A percentile compares a stretch with the other conserved stretches of the same genome.
Evolutionary conservation across 177 flowering plant species (phyloP).

Genomic region (Vitis hybrid): DNA sequence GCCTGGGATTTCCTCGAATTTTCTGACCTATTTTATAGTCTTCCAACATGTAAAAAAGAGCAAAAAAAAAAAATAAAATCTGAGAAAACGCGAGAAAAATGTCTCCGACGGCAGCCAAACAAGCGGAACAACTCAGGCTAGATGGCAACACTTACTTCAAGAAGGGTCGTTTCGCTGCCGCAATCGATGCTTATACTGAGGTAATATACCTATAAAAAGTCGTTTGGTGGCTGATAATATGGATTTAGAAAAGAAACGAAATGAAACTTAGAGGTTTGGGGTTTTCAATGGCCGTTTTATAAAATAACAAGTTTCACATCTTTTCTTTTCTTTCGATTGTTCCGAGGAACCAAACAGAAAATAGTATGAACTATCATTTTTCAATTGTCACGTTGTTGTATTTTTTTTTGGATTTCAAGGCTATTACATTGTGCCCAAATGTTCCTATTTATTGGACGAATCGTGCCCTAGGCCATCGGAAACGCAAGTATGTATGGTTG

Average conservation of each 20-base stretch:
- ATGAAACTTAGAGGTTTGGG: background rate
- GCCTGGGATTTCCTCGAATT: background rate
- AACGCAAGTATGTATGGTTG: constrained; percentile 54
- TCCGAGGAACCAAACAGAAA: too few relatives aligned
- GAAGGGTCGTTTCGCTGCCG: constrained; percentile 71
- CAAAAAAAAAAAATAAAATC: background rate
- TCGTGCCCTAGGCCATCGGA: constrained; percentile 79
- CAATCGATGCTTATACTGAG: constrained; percentile 97
- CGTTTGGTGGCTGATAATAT: background rate
- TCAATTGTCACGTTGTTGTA: background rate
- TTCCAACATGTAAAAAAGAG: background rate
- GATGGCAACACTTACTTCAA: constrained; percentile 69
- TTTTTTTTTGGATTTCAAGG: constrained; percentile 34
- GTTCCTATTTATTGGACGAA: constrained; percentile 82
- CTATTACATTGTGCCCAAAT: constrained; percentile 75
- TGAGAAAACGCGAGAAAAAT: constrained; percentile 13
- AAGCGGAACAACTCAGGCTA: constrained; percentile 68
- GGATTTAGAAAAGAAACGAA: too few relatives aligned
- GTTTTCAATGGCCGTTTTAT: too few relatives aligned
- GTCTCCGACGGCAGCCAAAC: constrained; percentile 27
- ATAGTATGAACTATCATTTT: too few relatives aligned
- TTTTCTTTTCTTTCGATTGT: too few relatives aligned
- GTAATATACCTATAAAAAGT: constrained; percentile 17
- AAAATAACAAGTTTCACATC: too few relatives aligned
- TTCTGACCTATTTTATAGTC: too few relatives aligned